Percentiles rank a stretch among this genome's conserved stretches.
Evolutionary conservation across 2,329 filamentous ascomycete genomes (phyloP).

Genomic region (Phialophora tarda): DNA sequence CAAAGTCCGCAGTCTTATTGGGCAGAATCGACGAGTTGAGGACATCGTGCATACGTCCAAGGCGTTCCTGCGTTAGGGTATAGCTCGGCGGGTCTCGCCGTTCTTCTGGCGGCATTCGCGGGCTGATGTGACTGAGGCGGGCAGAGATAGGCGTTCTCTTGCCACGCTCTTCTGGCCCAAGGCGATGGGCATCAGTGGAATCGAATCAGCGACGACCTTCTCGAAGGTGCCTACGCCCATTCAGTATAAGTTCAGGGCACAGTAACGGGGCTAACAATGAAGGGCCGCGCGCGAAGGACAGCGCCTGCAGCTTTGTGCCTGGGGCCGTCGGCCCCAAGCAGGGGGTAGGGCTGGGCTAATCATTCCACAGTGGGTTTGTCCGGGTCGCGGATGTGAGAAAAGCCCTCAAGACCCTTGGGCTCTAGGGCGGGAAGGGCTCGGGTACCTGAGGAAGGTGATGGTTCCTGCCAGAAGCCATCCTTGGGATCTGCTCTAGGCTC

Average conservation of each 20-base stretch:
- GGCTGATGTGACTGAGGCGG: conserved; percentile 16
- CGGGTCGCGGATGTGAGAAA: conserved; percentile 25
- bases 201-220: conserved; percentile 35
- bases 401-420: conserved; percentile 10
- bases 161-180: conserved; percentile 26
- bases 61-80: conserved; percentile 35
- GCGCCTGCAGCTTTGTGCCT: conserved; percentile 24
- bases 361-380: conserved; percentile 16
- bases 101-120: conserved; percentile 31
- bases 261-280: conserved; percentile 18
- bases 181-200: conserved; percentile 19
- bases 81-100: conserved; percentile 24
- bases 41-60: conserved; percentile 13
- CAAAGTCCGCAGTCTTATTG: conserved; percentile 20
- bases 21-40: conserved; percentile 9
- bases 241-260: conserved; percentile 16
- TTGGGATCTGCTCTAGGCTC: conserved; percentile 24
- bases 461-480: conserved; percentile 22
- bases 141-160: conserved; percentile 18
- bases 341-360: conserved; percentile 17
- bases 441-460: conserved; percentile 31
- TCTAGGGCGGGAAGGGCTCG: conserved; percentile 22
- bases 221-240: conserved; percentile 32
- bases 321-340: conserved; percentile 31
- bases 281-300: conserved; percentile 30